phyloP scores from a whole-genome alignment of 2,329 filamentous ascomycete genomes.

The Akanthomyces muscarius region DNA sequence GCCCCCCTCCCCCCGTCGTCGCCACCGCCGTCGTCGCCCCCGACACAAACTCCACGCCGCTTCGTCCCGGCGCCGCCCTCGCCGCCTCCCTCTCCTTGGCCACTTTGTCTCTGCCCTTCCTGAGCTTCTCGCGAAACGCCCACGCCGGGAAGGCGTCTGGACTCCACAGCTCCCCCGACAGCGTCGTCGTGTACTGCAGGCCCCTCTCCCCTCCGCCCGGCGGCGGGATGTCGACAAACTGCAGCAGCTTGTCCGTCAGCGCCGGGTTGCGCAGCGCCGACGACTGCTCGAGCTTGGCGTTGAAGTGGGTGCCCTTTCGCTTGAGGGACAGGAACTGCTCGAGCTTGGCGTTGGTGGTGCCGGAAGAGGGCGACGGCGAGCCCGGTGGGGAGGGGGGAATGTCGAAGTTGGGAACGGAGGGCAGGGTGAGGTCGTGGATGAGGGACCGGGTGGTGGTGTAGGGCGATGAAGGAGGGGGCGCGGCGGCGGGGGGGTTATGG shows the following conservation, averaged over 20 bases:
- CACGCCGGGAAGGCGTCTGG: slow-evolving; percentile 51
- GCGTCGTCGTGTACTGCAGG: slow-evolving; percentile 63
- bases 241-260: slow-evolving; percentile 67
- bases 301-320: slow-evolving; percentile 72
- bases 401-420: slow-evolving; percentile 64
- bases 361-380: slow-evolving; percentile 63
- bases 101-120: slow-evolving; percentile 44
- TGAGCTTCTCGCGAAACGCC: slow-evolving; percentile 49
- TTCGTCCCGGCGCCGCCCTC: slow-evolving; percentile 37
- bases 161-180: slow-evolving; percentile 55
- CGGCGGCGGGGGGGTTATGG: slow-evolving; percentile 13
- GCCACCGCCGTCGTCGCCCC: not conserved
- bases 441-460: slow-evolving; percentile 62
- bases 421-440: slow-evolving; percentile 69
- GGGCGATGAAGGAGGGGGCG: slow-evolving; percentile 51
- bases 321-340: slow-evolving; percentile 74
- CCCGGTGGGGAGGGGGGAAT: slow-evolving; percentile 70
- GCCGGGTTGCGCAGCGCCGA: slow-evolving; percentile 67
- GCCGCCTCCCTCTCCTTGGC: slow-evolving; percentile 44
- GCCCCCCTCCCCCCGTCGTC: slow-evolving; percentile 19
- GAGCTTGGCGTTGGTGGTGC: slow-evolving; percentile 57
- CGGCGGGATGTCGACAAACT: slow-evolving; percentile 50
- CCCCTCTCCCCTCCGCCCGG: slow-evolving; percentile 1
- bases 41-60: slow-evolving; percentile 48
- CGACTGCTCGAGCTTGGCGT: slow-evolving; percentile 65